Evolutionary conservation across 148 eudicot species (phyloP), one percentile per base, ranked within the genome.

Genomic region (Pouteria glomerata): DNA sequence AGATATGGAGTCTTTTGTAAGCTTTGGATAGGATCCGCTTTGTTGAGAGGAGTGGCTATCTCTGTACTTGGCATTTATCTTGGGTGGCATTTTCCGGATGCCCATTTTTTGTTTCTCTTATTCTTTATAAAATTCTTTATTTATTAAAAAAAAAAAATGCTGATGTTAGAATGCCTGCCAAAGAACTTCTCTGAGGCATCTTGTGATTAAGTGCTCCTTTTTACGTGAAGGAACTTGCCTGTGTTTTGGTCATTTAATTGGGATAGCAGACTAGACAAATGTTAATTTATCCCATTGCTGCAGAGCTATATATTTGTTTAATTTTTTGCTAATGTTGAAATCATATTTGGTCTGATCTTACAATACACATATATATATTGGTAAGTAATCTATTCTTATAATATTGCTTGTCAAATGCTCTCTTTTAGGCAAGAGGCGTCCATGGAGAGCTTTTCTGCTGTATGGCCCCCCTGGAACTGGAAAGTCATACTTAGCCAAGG

Each of bases 391-490:
- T 52, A 53, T 23, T 19, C 31, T 44, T 31, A n/a, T 19, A n/a
- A 27, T 21, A 41, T 41, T 63, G 52, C 15, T 65, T 73, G 61
- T 30, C 65, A 10, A 26, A 16, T 76, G 47, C 12, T 48, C 65
- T 66, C 34, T 37, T 77, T 47, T 76, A 95, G 99, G 99, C 53
- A 95, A 95, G 80, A 85, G 99, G 78, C 86, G 89, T 8, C 97
- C 99, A 57, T 95, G 99, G 99, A 95, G 96, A 74, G 99, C 99
- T 57, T 95, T 95, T 85, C 97, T 95, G 76, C 74, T 95, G 56
- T 95, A 95, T 76, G 99, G 99, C 19, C 99, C 99, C 7, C 99
- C 99, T 23, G 99, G 99, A 67, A 95, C 99, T 30, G 99, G 99
- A 63, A 95, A 95, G 72, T 95, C 99, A 62, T 95, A 95, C 85